These are phyloP conservation scores for Sporobolomyces phaffii DNA, from an alignment of 768 basidiomycete species.

Conservation along the genomic window DNA sequence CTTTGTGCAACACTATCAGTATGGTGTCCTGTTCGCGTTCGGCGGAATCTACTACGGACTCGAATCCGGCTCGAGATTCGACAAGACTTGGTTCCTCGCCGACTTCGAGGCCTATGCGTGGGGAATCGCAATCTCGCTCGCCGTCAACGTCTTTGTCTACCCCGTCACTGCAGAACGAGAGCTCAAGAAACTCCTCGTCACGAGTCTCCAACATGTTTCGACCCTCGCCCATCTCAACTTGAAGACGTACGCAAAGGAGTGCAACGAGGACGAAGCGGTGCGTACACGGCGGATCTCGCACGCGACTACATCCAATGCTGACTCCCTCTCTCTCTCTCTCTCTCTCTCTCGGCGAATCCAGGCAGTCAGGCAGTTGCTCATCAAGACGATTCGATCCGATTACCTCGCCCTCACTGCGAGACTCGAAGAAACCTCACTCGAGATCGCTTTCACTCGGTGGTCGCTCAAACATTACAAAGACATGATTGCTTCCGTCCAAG, in stretches of 20 bases:
- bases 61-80: background rate
- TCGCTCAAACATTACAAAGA: constrained; percentile 15
- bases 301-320: background rate
- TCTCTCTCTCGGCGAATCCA: background rate
- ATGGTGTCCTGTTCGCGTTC: constrained; percentile 32
- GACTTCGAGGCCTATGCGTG: constrained; percentile 41
- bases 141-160: constrained; percentile 43
- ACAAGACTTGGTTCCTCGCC: constrained; percentile 37
- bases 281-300: background rate
- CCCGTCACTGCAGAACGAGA: constrained; percentile 42
- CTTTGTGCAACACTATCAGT: constrained; percentile 2
- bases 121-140: constrained; percentile 43
- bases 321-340: background rate
- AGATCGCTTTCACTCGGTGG: constrained; percentile 21
- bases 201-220: constrained; percentile 31
- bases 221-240: constrained; percentile 30
- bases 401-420: constrained; percentile 25
- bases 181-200: constrained; percentile 41
- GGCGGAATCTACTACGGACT: constrained; percentile 30
- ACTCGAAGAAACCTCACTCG: constrained; percentile 28
- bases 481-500: constrained; percentile 29
- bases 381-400: constrained; percentile 32
- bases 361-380: constrained; percentile 22
- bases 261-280: constrained; percentile 26
- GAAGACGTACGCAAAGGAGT: constrained; percentile 30